Conservation (phyloP, 352 stramenopile species). For the Phytophthora quininea region DNA sequence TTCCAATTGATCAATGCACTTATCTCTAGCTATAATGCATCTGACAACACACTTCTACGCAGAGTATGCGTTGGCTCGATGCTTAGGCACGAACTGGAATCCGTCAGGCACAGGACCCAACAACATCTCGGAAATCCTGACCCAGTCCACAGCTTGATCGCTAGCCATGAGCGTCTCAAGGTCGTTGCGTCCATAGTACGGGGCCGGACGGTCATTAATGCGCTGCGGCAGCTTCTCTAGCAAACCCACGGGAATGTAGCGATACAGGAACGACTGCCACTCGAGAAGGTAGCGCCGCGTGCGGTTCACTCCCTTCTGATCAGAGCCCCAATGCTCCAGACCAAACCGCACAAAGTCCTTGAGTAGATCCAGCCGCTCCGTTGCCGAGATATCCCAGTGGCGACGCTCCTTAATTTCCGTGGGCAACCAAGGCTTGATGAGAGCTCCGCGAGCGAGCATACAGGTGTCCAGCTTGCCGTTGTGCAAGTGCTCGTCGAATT, state of each 20-base stretch:
- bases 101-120: conserved; percentile 93
- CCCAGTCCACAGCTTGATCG: conserved; percentile 96
- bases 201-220: conserved; percentile 97
- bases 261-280: conserved; percentile 98
- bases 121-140: conserved; percentile 99
- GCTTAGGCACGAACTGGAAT: conserved; percentile 97
- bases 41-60: conserved; percentile 5
- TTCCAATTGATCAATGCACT: too few relatives aligned
- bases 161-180: conserved; percentile 98
- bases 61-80: conserved; percentile 96
- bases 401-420: conserved; percentile 99
- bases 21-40: too few relatives aligned
- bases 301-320: conserved; percentile 98
- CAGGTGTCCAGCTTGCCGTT: conserved; percentile 88
- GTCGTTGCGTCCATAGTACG: conserved; percentile 93
- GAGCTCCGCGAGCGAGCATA: conserved; percentile 92
- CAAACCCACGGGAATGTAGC: conserved; percentile 98
- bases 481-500: conserved; percentile 84
- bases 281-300: conserved; percentile 98
- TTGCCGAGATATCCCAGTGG: conserved; percentile 97
- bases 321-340: conserved; percentile 98
- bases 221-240: conserved; percentile 95
- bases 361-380: conserved; percentile 96
- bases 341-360: conserved; percentile 98
- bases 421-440: conserved; percentile 99